Base-by-base conservation (phyloP, 1,284 basidiomycete genomes). In the Cryptococcus wingfieldii region DNA sequence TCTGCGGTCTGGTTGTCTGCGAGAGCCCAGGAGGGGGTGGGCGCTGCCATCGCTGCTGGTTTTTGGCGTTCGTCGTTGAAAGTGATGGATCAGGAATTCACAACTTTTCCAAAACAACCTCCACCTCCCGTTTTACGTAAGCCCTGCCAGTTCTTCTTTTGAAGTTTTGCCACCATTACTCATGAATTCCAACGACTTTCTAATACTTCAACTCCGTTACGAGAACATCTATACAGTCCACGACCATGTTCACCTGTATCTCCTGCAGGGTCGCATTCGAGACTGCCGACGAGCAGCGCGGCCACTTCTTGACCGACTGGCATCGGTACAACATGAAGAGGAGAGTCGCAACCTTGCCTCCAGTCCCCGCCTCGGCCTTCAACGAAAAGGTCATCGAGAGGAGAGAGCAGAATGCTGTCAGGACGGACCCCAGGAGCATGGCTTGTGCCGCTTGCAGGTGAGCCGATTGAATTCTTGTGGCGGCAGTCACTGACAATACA, bases 291-390 rank as follows among this genome's bases (percentile, higher is more conserved):
- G 89, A 92, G 53, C 96, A 98, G 78, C 83, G 96, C 60, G 79
- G 81, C 0, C 96, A 99, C 75, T 98, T 96, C 76, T 85, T 86
- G 64, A 91, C 91, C 38, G 96, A 99, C 77, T 87, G 90, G 75
- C 96, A 98, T 78, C 83, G 94, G 51, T 99, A 98, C 79, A 99
- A 99, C 76, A 93, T 97, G 86, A 97, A 97, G 79, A 87, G 96
- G 62, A 86, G 93, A 39, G 90, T 98, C 18, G 94, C 96, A 7
- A 86, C 84, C 14, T 82, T 99, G 2, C 88, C 91, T 5, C 94
- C 96, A 3, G 86, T 99, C 68, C 86, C 85, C 57, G 83, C 83
- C 0, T 77, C 82, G 7, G 71, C 87, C 0, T 99, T 98, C 80
- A 88, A 93, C 68, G 84, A 91, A 68, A 98, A 98, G 72, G 88